Conservation (phyloP, 2,329 filamentous ascomycete species). For the Aschersonia sp. region DNA sequence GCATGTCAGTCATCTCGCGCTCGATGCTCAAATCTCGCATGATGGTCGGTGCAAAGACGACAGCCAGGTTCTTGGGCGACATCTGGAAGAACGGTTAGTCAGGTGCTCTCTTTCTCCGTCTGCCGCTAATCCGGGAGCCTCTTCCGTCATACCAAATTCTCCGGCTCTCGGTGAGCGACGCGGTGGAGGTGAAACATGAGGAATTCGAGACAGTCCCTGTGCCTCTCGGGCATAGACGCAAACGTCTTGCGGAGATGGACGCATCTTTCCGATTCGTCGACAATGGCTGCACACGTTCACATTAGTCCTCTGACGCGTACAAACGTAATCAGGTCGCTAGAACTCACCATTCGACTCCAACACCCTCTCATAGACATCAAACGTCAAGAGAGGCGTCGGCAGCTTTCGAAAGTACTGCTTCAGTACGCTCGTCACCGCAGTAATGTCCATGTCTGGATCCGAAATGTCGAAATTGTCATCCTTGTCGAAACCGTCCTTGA, state of each 20-base stretch:
- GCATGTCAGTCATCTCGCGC: conserved; percentile 92
- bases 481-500: conserved; percentile 85
- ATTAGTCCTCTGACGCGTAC: neutral
- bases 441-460: conserved; percentile 86
- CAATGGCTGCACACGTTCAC: conserved; percentile 34
- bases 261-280: conserved; percentile 52
- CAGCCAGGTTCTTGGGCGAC: conserved; percentile 89
- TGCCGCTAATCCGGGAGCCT: too few relatives aligned
- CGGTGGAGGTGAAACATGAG: conserved; percentile 84
- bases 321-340: neutral
- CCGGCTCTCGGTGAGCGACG: conserved; percentile 66
- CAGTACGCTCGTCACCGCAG: conserved; percentile 84
- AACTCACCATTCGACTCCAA: conserved; percentile 63
- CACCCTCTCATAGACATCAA: conserved; percentile 79
- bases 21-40: conserved; percentile 85
- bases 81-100: conserved; percentile 39
- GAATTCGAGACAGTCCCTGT: conserved; percentile 83
- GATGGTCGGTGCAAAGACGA: conserved; percentile 95
- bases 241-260: conserved; percentile 60
- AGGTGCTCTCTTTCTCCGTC: too few relatives aligned
- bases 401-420: conserved; percentile 97
- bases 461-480: conserved; percentile 81
- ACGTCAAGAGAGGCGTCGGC: conserved; percentile 78
- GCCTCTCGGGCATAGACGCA: conserved; percentile 63
- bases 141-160: conserved; percentile 52